Evolutionary conservation across 805 yeast species (phyloP), one percentile per base, ranked within the genome.

Genomic region (Hanseniaspora occidentalis): DNA sequence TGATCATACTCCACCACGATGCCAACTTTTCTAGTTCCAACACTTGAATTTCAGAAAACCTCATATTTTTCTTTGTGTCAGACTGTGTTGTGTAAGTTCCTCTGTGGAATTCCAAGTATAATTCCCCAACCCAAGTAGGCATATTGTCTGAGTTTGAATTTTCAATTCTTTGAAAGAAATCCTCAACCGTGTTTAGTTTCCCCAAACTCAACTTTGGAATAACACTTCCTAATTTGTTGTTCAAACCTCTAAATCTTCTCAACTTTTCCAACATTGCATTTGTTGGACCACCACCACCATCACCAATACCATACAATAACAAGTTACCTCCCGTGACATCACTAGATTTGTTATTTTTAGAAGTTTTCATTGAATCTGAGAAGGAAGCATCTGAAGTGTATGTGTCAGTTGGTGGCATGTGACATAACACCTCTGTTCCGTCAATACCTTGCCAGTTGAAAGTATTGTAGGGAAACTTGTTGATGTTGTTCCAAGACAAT

Each of bases 251-350:
- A 57, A 89, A 79, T 50, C 97, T 77, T 55, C 97, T 76, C 53
- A 89, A 69, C 57, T 85, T 88, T 56, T 92, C 97, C 47, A 89
- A 53, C 95, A 86, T 88, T 53, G 84, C 95, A 31, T 83, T 82
- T 3, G 84, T 79, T 36, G 98, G 97, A 6, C 98, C 98, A 47
- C 98, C 98, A 46, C 98, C 98, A 51, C 98, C 98, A 57, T 89
- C 98, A 52, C 98, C 98, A 51, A 82, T 79, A 31, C 98, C 98
- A 51, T 74, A 92, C 34, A 86, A 65, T 54, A 92, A 64, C 50
- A 89, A 65, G 0, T 95, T 89, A 8, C 83, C 76, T 44, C 83
- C 89, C 41, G 79, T 86, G 45, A 77, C 75, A 43, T 85, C 78
- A 48, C 83, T 64, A 52, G 88, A 84, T 63, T 88, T 83, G 62